A percentile compares a stretch with the other conserved stretches of the same genome.
Evolutionary conservation across 2,329 filamentous ascomycete genomes (phyloP).

Genomic region (Fusarium sp.): DNA sequence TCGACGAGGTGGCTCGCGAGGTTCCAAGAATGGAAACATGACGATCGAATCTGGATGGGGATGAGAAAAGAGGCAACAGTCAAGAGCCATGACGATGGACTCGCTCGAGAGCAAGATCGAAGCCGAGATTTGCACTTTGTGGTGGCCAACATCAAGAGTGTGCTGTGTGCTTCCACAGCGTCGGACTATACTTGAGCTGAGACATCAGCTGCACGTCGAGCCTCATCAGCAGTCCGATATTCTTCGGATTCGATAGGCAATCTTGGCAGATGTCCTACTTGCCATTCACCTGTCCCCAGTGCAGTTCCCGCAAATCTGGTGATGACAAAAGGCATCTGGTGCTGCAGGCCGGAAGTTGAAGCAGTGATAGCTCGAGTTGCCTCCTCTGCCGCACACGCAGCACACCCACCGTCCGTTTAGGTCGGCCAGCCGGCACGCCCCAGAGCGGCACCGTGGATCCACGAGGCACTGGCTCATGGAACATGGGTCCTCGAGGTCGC

Average conservation of each 20-base stretch:
- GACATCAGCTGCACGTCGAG: conserved; percentile 16
- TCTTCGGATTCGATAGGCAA: conserved; percentile 20
- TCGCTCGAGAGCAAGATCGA: conserved; percentile 3
- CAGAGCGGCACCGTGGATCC: conserved; percentile 57
- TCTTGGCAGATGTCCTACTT: background rate
- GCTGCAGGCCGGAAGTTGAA: conserved; percentile 56
- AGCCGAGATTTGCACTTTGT: conserved; percentile 2
- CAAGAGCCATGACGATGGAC: conserved; percentile 19
- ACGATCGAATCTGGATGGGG: conserved; percentile 13
- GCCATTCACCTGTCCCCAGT: conserved; percentile 36
- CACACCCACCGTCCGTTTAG: conserved; percentile 60
- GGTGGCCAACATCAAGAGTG: conserved; percentile 8
- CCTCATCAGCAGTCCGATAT: conserved; percentile 23
- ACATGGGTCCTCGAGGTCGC: conserved; percentile 56
- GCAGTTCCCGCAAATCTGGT: conserved; percentile 58
- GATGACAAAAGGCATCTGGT: conserved; percentile 62
- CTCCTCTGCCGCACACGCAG: conserved; percentile 58
- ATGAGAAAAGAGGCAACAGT: conserved; percentile 9
- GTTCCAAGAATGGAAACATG: conserved; percentile 12
- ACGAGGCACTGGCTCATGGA: conserved; percentile 56
- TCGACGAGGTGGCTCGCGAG: background rate
- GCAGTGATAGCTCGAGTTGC: conserved; percentile 58
- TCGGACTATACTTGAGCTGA: conserved; percentile 26
- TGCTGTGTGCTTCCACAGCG: conserved; percentile 12
- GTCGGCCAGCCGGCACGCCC: conserved; percentile 59